These are phyloP conservation scores for Hibiscus syriacus DNA, from an alignment of 345 rosid species.

Conservation along the genomic window DNA sequence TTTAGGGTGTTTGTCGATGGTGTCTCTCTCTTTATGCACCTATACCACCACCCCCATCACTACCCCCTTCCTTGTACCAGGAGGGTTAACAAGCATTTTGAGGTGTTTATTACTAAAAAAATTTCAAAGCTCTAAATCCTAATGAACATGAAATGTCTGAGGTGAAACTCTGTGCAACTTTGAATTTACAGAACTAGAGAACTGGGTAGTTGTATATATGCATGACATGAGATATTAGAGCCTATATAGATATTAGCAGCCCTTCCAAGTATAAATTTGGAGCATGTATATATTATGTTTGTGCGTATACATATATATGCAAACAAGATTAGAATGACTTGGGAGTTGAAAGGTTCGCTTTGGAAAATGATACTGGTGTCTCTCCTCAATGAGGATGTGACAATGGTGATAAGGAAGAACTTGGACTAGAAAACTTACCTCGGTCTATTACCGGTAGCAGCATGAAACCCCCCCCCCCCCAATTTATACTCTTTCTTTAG, in stretches of 20 bases:
- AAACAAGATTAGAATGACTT: background rate
- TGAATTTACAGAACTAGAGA: background rate
- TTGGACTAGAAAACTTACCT: background rate
- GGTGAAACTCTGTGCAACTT: background rate
- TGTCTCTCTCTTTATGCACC: too few species aligned
- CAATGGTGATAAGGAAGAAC: background rate
- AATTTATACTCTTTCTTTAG: background rate
- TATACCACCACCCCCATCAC: background rate
- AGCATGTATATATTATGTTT: background rate
- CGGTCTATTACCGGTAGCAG: background rate
- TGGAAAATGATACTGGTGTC: conserved; percentile 1
- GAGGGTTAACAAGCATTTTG: background rate
- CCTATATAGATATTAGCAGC: background rate
- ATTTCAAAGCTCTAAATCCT: background rate
- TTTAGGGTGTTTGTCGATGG: background rate
- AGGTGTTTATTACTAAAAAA: background rate
- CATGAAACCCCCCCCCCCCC: background rate
- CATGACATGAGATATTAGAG: background rate
- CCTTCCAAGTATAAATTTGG: background rate
- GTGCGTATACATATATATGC: background rate
- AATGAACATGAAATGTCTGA: background rate
- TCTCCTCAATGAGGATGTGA: background rate
- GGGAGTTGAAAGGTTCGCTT: background rate
- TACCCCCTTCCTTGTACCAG: background rate
- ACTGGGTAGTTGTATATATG: background rate